Conservation (phyloP, 2,329 filamentous ascomycete genomes). For the Penicillium sp. region DNA sequence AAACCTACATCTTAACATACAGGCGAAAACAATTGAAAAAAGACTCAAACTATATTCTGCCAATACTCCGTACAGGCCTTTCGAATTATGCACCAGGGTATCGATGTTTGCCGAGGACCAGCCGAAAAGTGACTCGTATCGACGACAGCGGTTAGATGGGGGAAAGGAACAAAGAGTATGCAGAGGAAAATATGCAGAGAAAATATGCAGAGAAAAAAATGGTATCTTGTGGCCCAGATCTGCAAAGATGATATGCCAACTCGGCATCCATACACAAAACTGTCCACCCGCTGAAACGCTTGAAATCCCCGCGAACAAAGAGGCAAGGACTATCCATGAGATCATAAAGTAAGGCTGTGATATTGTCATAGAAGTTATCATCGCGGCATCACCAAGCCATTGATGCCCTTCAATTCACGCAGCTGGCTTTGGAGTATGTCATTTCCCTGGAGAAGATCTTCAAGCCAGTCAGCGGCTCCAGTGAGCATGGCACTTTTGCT, state of each 20-base stretch:
- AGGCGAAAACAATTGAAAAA: background rate
- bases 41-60: background rate
- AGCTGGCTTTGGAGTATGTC: conserved; percentile 56
- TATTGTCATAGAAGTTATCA: conserved; percentile 25
- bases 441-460: conserved; percentile 69
- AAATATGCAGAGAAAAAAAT: conserved; percentile 9
- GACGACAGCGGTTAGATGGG: background rate
- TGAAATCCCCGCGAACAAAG: conserved; percentile 11
- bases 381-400: conserved; percentile 38
- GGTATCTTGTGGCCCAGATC: conserved; percentile 17
- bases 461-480: conserved; percentile 75
- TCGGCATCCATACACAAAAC: conserved; percentile 11
- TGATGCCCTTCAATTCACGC: conserved; percentile 44
- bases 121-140: background rate
- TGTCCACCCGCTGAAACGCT: conserved; percentile 27
- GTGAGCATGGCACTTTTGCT: conserved; percentile 79
- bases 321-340: conserved; percentile 3
- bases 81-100: conserved; percentile 10
- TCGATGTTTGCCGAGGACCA: conserved; percentile 8
- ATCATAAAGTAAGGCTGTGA: conserved; percentile 19
- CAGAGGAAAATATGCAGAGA: conserved; percentile 2
- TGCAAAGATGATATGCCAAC: conserved; percentile 22
- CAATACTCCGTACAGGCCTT: background rate
- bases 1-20: background rate
- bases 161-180: background rate